Conservation (phyloP, 441 rosid species). For the Adansonia madagascariensis region DNA sequence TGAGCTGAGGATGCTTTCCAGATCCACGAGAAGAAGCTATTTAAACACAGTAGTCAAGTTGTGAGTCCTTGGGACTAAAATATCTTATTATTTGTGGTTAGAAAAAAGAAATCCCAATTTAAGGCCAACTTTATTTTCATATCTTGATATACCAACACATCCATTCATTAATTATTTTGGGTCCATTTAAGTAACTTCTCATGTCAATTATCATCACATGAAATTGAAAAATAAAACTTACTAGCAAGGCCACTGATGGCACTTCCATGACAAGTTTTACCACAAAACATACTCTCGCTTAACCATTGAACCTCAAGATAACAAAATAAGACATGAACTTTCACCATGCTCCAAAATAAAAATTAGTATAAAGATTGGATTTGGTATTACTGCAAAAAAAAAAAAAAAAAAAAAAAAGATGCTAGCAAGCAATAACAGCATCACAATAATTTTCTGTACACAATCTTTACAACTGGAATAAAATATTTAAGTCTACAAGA, state of each 20-base stretch:
- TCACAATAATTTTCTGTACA: neutral
- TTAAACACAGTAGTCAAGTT: slow-evolving; percentile 26
- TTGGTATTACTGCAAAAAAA: neutral
- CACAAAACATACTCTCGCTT: neutral
- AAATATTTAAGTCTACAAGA: neutral
- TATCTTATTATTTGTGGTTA: slow-evolving; percentile 26
- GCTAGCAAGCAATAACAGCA: neutral
- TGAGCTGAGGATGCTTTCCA: slow-evolving; percentile 98
- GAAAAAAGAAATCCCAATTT: neutral
- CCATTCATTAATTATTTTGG: neutral
- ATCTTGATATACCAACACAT: neutral
- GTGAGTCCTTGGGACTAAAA: slow-evolving; percentile 22
- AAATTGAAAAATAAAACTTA: neutral
- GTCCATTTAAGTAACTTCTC: neutral
- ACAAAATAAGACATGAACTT: neutral
- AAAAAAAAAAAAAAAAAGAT: too few species aligned
- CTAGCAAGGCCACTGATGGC: neutral
- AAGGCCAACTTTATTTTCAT: neutral
- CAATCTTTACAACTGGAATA: neutral
- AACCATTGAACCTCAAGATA: neutral
- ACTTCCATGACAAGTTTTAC: neutral
- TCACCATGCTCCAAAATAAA: neutral
- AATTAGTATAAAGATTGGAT: neutral
- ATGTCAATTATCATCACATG: neutral
- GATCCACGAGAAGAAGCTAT: slow-evolving; percentile 90